phyloP scores from a whole-genome alignment of 352 stramenopile genomes.

The Pythium aristosporum region DNA sequence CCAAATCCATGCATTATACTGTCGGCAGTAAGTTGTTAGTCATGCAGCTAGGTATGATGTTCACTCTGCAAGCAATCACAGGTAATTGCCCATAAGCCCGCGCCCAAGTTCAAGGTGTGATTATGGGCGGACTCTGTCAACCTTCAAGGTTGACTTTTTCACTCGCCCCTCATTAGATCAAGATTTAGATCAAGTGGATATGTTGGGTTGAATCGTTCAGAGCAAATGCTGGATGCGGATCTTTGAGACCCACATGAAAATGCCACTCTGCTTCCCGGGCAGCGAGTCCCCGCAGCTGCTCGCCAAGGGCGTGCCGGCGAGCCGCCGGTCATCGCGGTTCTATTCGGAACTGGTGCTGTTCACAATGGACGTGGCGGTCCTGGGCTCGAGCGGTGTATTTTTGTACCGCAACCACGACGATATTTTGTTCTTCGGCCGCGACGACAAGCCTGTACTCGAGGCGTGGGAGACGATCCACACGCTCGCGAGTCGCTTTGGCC shows the following conservation, averaged over 20 bases:
- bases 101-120: no score
- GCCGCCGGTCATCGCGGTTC: conserved; percentile 39
- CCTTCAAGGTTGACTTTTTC: no score
- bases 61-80: no score
- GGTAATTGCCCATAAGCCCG: no score
- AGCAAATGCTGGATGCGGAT: no score
- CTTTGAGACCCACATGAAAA: conserved; percentile 21
- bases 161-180: no score
- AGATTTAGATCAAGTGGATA: no score
- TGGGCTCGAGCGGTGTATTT: conserved; percentile 31
- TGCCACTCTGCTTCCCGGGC: conserved; percentile 16
- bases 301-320: conserved; percentile 33
- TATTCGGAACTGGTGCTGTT: conserved; percentile 47
- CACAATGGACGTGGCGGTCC: conserved; percentile 45
- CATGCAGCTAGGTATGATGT: no score
- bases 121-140: no score
- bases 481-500: conserved; percentile 22
- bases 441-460: conserved; percentile 31
- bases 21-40: no score
- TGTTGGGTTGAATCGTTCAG: no score
- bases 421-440: conserved; percentile 44
- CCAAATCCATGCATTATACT: no score
- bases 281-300: neutral
- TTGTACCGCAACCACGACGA: conserved; percentile 51
- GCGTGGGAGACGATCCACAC: conserved; percentile 42